Evolutionary conservation across 2,329 filamentous ascomycete species (phyloP), one percentile per base, ranked within the genome.

Genomic region (Biscogniauxia mediterranea): DNA sequence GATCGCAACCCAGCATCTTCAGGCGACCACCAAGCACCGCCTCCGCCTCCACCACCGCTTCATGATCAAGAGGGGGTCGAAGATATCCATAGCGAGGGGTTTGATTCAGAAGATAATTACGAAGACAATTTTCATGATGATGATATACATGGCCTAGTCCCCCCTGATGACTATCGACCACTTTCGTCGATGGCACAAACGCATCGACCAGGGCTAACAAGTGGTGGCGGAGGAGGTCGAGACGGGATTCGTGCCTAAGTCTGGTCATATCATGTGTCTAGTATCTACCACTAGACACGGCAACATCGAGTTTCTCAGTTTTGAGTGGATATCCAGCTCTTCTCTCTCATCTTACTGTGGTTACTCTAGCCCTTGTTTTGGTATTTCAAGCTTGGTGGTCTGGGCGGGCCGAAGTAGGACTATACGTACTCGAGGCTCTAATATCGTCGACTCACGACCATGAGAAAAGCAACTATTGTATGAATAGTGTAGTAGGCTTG

Each of bases 31-130:
- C 68, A 71, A 25, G 64, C 66, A 20, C 66, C 66, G 20, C 66
- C 63, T 49, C 64, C 68, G 15, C 51, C 63, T 25, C 58, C 59
- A 9, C 57, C 59, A 13, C 58, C 68, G 6, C 61, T 62, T 13
- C 74, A 72, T 60, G 71, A 69, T n/a, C 66, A 66, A 5, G 69
- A 73, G 5, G 67, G 69, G 8, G 62, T 70, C 28, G 66, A 70
- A 54, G 72, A 72, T 7, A 60, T 60, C 6, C 73, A 72, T 11
- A 72, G 74, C 56, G 76, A 78, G 32, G 76, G 74, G 2, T 76
- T 74, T 9, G 76, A 79, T 28, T 71, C 70, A 7, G 79, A 79
- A 25, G 75, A 75, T 25, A 73, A 73, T n/a, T 76, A 76, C 56
- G 75, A 74, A 28, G 76, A 77, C 15, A 73, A 74, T 4, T 66